Conservation (phyloP, 257 asterid species). For the Vinca minor region DNA sequence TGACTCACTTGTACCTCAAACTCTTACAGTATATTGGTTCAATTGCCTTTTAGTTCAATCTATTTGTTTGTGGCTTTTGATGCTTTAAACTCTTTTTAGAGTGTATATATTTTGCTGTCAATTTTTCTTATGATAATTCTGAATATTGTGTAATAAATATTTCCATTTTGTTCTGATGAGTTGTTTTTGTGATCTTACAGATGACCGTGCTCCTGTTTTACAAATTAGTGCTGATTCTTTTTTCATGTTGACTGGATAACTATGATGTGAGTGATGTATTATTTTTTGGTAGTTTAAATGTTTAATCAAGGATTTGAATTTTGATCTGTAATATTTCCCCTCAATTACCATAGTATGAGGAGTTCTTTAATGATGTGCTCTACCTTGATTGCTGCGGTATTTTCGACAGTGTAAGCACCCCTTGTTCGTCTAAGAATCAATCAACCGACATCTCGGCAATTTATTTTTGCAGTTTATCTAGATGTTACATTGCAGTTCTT, state of each 20-base stretch:
- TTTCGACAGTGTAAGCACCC: background rate
- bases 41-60: background rate
- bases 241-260: background rate
- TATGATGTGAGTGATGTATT: conserved; percentile 10
- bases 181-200: background rate
- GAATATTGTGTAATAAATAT: background rate
- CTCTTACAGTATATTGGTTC: no score
- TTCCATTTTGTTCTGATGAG: background rate
- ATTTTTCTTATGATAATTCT: background rate
- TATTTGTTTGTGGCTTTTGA: background rate
- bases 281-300: background rate
- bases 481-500: background rate
- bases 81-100: background rate
- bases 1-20: no score
- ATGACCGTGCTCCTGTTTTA: background rate
- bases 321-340: background rate
- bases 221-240: conserved; percentile 1
- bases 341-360: background rate
- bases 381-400: background rate
- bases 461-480: background rate
- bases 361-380: background rate
- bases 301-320: conserved; percentile 2
- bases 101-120: background rate
- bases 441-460: no score
- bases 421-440: background rate